Evolutionary conservation across 495 filamentous ascomycete species (phyloP).

Genomic region (Cetradonia linearis): DNA sequence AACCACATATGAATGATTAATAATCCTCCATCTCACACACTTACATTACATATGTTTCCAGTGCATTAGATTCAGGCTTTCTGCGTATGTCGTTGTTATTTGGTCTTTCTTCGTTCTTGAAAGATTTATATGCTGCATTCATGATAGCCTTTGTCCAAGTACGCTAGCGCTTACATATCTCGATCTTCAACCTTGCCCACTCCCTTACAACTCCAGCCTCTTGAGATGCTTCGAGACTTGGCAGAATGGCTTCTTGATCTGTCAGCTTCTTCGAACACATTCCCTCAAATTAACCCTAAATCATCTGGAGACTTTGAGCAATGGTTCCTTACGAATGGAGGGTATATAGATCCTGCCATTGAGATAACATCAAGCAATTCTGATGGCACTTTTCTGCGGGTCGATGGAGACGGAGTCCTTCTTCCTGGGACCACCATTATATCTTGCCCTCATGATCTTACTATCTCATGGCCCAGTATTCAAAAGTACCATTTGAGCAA

Average conservation of each 20-base stretch:
- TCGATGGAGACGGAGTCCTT: conserved; percentile 7
- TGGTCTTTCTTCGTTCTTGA: too few species aligned
- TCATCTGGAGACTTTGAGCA: conserved; percentile 4
- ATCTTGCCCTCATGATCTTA: conserved; percentile 23
- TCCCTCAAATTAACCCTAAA: neutral
- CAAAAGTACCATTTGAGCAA: conserved; percentile 3
- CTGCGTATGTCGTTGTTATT: neutral
- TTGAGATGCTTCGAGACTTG: neutral
- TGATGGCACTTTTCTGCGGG: conserved; percentile 16
- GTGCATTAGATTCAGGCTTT: neutral
- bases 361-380: conserved; percentile 12
- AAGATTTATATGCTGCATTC: too few species aligned
- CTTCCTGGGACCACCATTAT: conserved; percentile 13
- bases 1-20: too few species aligned
- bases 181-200: neutral
- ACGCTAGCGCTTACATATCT: neutral
- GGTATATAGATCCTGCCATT: conserved; percentile 17
- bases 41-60: too few species aligned
- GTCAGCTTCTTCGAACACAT: neutral
- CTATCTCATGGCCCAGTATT: conserved; percentile 20
- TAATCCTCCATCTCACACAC: too few species aligned
- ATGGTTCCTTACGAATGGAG: conserved; percentile 23
- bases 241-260: conserved; percentile 9
- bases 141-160: too few species aligned
- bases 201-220: neutral